Evolutionary conservation across 768 basidiomycete genomes (phyloP).

Genomic region (Boletus vinaceobasis): DNA sequence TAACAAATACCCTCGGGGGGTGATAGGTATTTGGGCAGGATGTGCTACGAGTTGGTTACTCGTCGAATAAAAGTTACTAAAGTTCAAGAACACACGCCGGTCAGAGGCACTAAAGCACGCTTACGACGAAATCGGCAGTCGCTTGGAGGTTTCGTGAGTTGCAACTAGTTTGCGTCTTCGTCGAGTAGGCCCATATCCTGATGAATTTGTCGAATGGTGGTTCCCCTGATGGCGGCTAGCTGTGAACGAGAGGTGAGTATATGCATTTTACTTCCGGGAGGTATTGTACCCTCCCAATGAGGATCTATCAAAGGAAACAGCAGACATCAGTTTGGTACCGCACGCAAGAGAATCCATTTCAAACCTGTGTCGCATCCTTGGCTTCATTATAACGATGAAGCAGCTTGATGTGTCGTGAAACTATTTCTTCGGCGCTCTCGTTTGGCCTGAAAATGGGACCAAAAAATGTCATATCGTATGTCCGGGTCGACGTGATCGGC

Average conservation of each 20-base stretch:
- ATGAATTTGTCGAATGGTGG: conserved; percentile 72
- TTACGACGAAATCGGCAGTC: background rate
- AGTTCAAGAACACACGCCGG: background rate
- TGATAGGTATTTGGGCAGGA: conserved; percentile 27
- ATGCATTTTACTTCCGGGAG: background rate
- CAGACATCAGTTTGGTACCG: background rate
- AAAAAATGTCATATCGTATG: background rate
- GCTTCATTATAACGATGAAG: conserved; percentile 78
- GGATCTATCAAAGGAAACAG: conserved; percentile 43
- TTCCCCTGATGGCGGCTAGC: conserved; percentile 70
- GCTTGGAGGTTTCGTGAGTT: background rate
- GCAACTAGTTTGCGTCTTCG: conserved; percentile 44
- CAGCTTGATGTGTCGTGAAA: conserved; percentile 65
- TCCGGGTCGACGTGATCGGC: background rate
- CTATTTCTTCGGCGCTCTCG: conserved; percentile 54
- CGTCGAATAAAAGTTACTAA: conserved; percentile 19
- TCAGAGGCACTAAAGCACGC: background rate
- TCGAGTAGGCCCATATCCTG: conserved; percentile 62
- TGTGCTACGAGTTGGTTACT: conserved; percentile 35
- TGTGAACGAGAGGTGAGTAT: conserved; percentile 30
- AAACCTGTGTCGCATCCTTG: conserved; percentile 78
- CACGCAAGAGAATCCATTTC: background rate
- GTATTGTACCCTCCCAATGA: conserved; percentile 69
- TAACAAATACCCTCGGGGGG: conserved; percentile 9
- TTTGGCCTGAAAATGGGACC: conserved; percentile 29